Base-by-base conservation (phyloP, 805 yeast species). In the Jamesozyma lodderae region DNA sequence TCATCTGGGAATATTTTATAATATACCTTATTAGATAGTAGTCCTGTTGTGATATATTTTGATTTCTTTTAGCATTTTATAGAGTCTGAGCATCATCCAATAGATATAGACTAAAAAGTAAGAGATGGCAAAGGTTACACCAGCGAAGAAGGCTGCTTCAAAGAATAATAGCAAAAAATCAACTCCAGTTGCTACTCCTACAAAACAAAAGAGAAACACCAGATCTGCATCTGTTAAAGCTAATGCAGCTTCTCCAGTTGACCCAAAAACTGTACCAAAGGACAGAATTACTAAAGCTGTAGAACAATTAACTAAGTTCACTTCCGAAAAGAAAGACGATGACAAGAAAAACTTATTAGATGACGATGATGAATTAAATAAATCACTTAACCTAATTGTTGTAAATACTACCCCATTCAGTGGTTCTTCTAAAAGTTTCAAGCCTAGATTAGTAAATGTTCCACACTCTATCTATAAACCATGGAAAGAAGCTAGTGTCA, bases 321-420 rank as follows among this genome's bases (percentile, higher is more conserved):
- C 64, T 33, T 9, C 39, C 6, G 17, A 31, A 4, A 35, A 27
- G 15, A 39, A 34, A 5, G 51, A 55, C 20, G 54, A 58, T 15
- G 59, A 56, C 14, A 62, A 54, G 30, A 60, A 59, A 16, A 53
- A 64, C 20, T 64, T 74, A 44, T 69, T 85, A 44, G 78, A 79
- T 45, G 85, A 77, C 31, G 77, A 69, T 9, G 72, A 68, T 31
- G 72, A 71, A 33, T 59, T 65, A 27, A 46, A 49, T 31, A 61
- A 62, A 31, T 63, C 67, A 28, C 57, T 85, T 36, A 78, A 68
- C 51, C 62, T 87, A 40, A 78, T 77, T 42, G 65, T 82, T 29
- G 75, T 79, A 23, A 72, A 80, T 51, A 79, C 78, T 52, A 75
- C 78, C 52, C 79, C 72, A 46, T 75, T 77, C 57, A 63, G 81